Evolutionary conservation across 306 rosid genomes (phyloP).

Genomic region (Malus sieversii): DNA sequence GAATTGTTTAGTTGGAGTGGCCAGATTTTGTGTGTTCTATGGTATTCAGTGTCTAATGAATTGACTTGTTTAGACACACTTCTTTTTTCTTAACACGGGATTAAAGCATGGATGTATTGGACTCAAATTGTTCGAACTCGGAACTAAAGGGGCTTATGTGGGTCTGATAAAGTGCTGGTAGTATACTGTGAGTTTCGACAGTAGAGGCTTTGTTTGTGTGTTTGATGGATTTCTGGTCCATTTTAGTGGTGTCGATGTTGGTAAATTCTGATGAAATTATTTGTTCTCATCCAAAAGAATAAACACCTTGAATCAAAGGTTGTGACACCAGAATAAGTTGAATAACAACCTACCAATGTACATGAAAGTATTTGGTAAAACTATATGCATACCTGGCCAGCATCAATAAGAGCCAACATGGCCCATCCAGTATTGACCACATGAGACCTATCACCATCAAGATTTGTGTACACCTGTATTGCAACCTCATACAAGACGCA

Average conservation of each 20-base stretch:
- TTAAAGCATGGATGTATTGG: background rate
- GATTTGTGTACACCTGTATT: constrained; percentile 61
- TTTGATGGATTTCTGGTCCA: background rate
- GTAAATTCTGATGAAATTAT: background rate
- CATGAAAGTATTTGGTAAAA: background rate
- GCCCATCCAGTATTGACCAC: constrained; percentile 82
- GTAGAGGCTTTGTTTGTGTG: background rate
- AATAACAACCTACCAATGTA: background rate
- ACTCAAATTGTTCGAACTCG: background rate
- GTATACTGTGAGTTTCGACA: background rate
- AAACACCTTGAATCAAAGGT: background rate
- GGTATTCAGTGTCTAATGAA: background rate
- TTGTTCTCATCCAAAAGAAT: background rate
- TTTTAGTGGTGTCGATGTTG: background rate
- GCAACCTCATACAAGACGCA: background rate
- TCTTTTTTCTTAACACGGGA: background rate
- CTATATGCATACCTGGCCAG: constrained; percentile 56
- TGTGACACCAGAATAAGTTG: background rate
- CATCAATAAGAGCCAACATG: constrained; percentile 62
- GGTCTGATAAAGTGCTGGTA: background rate
- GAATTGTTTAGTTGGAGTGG: background rate
- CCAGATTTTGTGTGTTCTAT: background rate
- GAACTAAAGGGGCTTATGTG: background rate
- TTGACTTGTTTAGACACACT: background rate
- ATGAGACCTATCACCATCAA: constrained; percentile 57